Evolutionary conservation across 2,329 filamentous ascomycete genomes (phyloP).

Genomic region (Pseudocercospora pini-densiflorae): DNA sequence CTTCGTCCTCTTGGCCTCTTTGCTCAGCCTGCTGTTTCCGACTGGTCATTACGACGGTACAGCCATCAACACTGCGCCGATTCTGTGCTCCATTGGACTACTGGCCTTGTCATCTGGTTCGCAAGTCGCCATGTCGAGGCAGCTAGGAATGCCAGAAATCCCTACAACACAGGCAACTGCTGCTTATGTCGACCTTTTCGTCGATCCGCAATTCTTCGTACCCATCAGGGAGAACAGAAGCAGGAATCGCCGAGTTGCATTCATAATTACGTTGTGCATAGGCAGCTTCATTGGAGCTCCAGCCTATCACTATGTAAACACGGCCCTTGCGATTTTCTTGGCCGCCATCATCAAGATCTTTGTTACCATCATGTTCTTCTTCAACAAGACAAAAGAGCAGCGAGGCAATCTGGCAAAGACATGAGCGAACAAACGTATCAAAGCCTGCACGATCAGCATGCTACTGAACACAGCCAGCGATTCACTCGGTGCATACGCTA

Average conservation of each 20-base stretch:
- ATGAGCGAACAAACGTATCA: not conserved
- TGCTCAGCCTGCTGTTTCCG: constrained; percentile 48
- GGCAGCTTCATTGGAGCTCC: constrained; percentile 59
- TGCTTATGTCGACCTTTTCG: constrained; percentile 64
- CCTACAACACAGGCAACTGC: constrained; percentile 69
- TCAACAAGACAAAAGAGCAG: constrained; percentile 11
- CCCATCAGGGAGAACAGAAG: constrained; percentile 49
- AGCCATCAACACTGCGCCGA: not conserved
- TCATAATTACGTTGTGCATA: constrained; percentile 53
- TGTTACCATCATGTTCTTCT: constrained; percentile 10
- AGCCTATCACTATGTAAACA: constrained; percentile 37
- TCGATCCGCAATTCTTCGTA: constrained; percentile 57
- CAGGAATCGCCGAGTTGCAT: constrained; percentile 56
- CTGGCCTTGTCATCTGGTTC: constrained; percentile 62
- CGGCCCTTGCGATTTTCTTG: constrained; percentile 12
- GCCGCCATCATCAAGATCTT: constrained; percentile 15
- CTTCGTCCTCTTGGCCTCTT: constrained; percentile 59
- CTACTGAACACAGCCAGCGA: not conserved
- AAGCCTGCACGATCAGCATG: not conserved
- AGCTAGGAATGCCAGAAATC: constrained; percentile 63
- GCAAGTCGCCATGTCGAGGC: constrained; percentile 63
- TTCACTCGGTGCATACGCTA: not conserved
- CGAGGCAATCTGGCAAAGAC: not conserved
- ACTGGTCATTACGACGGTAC: constrained; percentile 4
- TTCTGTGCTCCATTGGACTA: constrained; percentile 48